These are phyloP conservation scores for Penicillium thymicola DNA, from an alignment of 2,329 filamentous ascomycete genomes.

Conservation along the genomic window DNA sequence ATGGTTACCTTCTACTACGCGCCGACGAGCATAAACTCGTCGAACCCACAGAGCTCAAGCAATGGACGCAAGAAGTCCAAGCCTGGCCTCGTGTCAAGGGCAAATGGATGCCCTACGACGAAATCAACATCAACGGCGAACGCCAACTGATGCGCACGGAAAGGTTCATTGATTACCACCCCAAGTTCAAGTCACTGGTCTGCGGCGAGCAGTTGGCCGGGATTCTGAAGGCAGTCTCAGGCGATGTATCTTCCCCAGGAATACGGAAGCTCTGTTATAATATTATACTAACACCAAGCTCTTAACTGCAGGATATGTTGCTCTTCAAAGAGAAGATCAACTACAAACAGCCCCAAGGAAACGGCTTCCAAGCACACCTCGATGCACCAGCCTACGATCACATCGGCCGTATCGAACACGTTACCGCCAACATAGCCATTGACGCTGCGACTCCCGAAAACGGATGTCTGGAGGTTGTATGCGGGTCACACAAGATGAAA, in stretches of 20 bases:
- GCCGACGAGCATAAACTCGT: constrained; percentile 28
- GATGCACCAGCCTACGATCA: constrained; percentile 38
- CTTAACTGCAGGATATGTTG: constrained; percentile 27
- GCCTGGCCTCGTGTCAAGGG: constrained; percentile 30
- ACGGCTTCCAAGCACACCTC: constrained; percentile 36
- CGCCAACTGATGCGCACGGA: constrained; percentile 36
- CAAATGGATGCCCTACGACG: constrained; percentile 35
- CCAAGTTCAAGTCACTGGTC: constrained; percentile 26
- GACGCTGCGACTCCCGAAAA: constrained; percentile 32
- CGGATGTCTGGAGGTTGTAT: constrained; percentile 35
- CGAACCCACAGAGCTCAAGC: constrained; percentile 21
- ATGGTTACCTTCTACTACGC: constrained; percentile 26
- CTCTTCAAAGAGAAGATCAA: constrained; percentile 41
- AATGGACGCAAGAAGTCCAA: constrained; percentile 27
- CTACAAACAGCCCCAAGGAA: constrained; percentile 34
- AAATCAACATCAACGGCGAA: constrained; percentile 32
- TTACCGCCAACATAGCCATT: constrained; percentile 36
- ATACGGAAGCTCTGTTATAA: no score
- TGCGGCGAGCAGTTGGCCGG: constrained; percentile 25
- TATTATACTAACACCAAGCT: not conserved
- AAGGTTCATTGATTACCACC: constrained; percentile 33
- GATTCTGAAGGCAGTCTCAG: constrained; percentile 29
- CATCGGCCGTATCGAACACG: constrained; percentile 34
- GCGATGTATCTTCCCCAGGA: constrained; percentile 14
- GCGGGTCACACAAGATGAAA: constrained; percentile 34